These are phyloP conservation scores for Fusarium neocosmosporiellum DNA, from an alignment of 2,329 filamentous ascomycete species.

Conservation along the genomic window DNA sequence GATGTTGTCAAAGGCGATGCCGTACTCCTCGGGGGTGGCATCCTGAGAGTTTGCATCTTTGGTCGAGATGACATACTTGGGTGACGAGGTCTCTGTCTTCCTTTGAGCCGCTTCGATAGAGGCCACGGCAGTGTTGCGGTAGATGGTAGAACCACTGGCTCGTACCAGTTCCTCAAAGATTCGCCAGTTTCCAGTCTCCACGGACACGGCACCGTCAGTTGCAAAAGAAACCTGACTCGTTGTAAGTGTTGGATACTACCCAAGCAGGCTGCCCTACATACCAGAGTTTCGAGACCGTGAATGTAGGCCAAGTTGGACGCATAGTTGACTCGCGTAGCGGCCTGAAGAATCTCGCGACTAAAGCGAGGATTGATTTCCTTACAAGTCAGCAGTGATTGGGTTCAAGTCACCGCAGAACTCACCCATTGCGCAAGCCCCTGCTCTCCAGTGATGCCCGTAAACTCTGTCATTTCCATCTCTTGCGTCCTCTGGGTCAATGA, in stretches of 20 bases:
- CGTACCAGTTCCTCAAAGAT: constrained; percentile 89
- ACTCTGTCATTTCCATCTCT: constrained; percentile 73
- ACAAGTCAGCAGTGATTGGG: background rate
- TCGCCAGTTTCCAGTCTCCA: constrained; percentile 90
- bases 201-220: constrained; percentile 81
- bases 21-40: constrained; percentile 52
- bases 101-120: constrained; percentile 64
- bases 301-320: constrained; percentile 88
- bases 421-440: constrained; percentile 76
- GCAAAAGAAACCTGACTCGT: constrained; percentile 80
- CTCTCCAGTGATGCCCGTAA: constrained; percentile 78
- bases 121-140: constrained; percentile 75
- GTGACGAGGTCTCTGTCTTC: constrained; percentile 52
- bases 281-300: constrained; percentile 90
- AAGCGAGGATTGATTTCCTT: constrained; percentile 72
- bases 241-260: constrained; percentile 3
- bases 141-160: constrained; percentile 68
- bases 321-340: constrained; percentile 93
- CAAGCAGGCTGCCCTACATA: constrained; percentile 40
- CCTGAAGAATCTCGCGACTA: constrained; percentile 85
- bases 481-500: constrained; percentile 77
- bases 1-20: constrained; percentile 77
- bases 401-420: background rate
- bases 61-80: constrained; percentile 61
- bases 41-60: constrained; percentile 37